Base-by-base conservation (phyloP, 768 basidiomycete species). In the Rhizopogon vulgaris region DNA sequence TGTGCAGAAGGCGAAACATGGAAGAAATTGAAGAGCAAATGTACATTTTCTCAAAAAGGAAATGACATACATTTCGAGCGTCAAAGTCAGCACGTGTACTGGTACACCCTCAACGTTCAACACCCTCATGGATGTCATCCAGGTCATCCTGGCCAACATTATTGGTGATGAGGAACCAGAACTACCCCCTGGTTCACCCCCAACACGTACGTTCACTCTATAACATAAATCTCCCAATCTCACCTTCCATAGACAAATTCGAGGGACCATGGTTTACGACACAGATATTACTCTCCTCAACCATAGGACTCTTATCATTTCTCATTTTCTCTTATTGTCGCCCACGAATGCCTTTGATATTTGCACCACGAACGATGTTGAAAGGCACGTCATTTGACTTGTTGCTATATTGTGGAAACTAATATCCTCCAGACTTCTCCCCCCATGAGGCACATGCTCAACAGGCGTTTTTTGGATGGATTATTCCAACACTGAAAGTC, bases 191-290 rank as follows among this genome's bases (percentile, higher is more conserved):
- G 84, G 84, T 27, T 69, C 82, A 25, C 84, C 84, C 27, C 84
- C 84, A 6, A 84, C 75, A n/a, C 61, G 83, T 83, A 62, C 60
- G 80, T 74, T 4, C 14, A 17, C 48, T 38, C 24, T 51, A 51
- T 3, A 38, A n/a, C 41, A 42, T 30, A 11, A 37, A 7, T 24
- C 30, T 48, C 42, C 2, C 38, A 49, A 28, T n/a, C n/a, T 39
- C 30, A 25, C 41, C 58, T 51, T 60, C 62, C 15, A 10, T 60
- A 90, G 88, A 76, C 57, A 88, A 79, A 63, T 93, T 89, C 65
- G 85, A 90, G 63, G 94, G 95, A 0, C 93, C 94, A 32, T 98
- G 96, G 96, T 88, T 99, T 69, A 83, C 83, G 18, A 96, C 94
- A 1, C 95, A 98, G 67, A 73, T 95, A 15, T 68, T 78, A 2